phyloP scores from a whole-genome alignment of 768 basidiomycete species.

The Solioccasus polychromus region DNA sequence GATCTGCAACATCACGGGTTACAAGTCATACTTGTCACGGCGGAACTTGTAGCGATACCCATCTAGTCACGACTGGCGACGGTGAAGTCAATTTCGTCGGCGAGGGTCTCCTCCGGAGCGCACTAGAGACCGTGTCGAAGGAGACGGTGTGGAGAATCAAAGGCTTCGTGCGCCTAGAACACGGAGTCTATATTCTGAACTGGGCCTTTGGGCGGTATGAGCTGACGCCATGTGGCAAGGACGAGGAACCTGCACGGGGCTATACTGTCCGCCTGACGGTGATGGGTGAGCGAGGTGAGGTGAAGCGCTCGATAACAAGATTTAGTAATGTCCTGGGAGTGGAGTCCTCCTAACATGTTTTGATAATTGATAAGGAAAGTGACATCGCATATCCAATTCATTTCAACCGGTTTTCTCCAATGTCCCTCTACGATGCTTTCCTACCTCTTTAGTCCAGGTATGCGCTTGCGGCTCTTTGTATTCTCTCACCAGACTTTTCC shows the following conservation, averaged over 20 bases:
- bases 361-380: constrained; percentile 16
- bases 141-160: constrained; percentile 82
- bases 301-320: constrained; percentile 51
- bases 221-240: constrained; percentile 41
- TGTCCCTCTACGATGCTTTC: constrained; percentile 30
- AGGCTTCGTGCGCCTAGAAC: constrained; percentile 66
- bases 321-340: constrained; percentile 50
- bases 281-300: constrained; percentile 90
- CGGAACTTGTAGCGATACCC: constrained; percentile 3
- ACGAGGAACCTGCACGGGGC: constrained; percentile 19
- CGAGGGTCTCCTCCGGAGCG: constrained; percentile 39
- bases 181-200: constrained; percentile 62
- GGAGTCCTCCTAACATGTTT: constrained; percentile 24
- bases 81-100: constrained; percentile 30
- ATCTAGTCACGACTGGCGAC: background rate
- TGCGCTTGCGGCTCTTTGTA: background rate
- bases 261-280: constrained; percentile 66
- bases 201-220: constrained; percentile 94
- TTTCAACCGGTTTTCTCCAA: constrained; percentile 5
- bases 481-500: constrained; percentile 2
- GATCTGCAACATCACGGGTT: constrained; percentile 24
- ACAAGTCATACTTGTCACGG: constrained; percentile 19
- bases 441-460: constrained; percentile 31
- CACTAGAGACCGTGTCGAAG: constrained; percentile 55
- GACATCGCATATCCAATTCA: constrained; percentile 9